phyloP scores from a whole-genome alignment of 2,329 filamentous ascomycete genomes.

The Mycosphaerella sp. region DNA sequence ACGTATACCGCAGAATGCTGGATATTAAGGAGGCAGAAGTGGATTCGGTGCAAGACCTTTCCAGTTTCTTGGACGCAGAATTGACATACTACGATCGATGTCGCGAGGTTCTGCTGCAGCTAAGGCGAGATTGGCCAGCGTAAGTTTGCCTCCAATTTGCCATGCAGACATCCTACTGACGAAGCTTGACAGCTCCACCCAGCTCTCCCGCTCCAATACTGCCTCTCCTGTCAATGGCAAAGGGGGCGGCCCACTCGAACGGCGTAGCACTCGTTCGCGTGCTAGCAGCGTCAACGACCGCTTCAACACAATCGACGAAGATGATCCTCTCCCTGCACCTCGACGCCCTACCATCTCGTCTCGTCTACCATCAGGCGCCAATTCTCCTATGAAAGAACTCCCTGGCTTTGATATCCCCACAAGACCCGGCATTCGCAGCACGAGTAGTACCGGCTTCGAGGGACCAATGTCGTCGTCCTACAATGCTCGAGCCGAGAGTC shows the following conservation, averaged over 20 bases:
- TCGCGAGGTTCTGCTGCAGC: conserved; percentile 68
- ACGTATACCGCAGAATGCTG: conserved; percentile 86
- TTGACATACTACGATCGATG: conserved; percentile 88
- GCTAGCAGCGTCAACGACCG: conserved; percentile 55
- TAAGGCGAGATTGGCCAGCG: conserved; percentile 64
- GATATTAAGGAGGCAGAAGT: conserved; percentile 89
- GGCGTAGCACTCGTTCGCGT: conserved; percentile 49
- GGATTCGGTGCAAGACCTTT: conserved; percentile 74
- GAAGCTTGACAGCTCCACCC: background rate
- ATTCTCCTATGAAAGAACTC: conserved; percentile 38
- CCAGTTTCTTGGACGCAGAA: conserved; percentile 78
- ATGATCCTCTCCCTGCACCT: conserved; percentile 49
- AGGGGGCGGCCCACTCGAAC: conserved; percentile 18
- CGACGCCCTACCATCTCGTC: conserved; percentile 51
- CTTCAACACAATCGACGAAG: conserved; percentile 49
- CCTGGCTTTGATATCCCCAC: conserved; percentile 40
- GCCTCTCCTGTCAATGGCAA: conserved; percentile 29
- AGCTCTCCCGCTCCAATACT: conserved; percentile 21
- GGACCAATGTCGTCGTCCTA: conserved; percentile 39
- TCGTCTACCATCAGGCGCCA: conserved; percentile 36
- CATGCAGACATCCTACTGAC: conserved; percentile 6
- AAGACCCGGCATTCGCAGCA: conserved; percentile 46
- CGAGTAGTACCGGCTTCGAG: conserved; percentile 49
- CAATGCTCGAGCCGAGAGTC: conserved; percentile 40
- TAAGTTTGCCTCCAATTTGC: conserved; percentile 39